Percentiles rank a stretch among this genome's conserved stretches.
phyloP scores from a whole-genome alignment of 2,329 filamentous ascomycete genomes.

The Alternaria gaisen region DNA sequence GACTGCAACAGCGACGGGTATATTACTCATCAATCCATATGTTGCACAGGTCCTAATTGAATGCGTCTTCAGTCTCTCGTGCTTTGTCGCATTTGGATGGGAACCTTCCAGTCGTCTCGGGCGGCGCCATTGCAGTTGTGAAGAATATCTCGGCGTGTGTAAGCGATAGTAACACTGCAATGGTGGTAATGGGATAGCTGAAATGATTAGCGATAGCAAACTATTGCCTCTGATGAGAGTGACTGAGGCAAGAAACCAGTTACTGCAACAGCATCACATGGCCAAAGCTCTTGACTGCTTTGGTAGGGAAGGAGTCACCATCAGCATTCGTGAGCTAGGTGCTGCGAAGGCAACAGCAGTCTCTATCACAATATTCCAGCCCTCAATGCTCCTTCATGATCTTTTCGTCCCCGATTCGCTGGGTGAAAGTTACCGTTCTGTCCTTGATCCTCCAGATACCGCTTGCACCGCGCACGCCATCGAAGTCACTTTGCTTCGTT shows the following conservation, averaged over 20 bases:
- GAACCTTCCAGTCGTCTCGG: not conserved
- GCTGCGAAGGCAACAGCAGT: not conserved
- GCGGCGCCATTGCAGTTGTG: not conserved
- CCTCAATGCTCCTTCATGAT: constrained; percentile 47
- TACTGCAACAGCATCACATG: not conserved
- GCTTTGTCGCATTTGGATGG: constrained; percentile 5
- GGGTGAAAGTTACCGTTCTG: constrained; percentile 51
- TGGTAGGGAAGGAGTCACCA: constrained; percentile 2
- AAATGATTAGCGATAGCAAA: not conserved
- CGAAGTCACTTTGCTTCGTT: constrained; percentile 29
- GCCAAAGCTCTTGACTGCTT: not conserved
- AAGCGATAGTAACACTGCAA: constrained; percentile 8
- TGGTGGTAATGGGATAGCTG: not conserved
- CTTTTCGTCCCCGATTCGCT: constrained; percentile 45
- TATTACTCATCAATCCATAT: constrained; percentile 17
- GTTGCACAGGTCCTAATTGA: constrained; percentile 10
- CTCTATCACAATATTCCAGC: not conserved
- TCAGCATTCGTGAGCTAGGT: not conserved
- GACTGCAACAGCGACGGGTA: not conserved
- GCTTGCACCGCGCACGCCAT: constrained; percentile 49
- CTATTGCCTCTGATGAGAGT: not conserved
- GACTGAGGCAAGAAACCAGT: not conserved
- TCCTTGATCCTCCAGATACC: constrained; percentile 53
- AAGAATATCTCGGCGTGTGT: not conserved
- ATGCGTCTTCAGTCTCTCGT: constrained; percentile 14